phyloP scores from a whole-genome alignment of 169 alveolate genomes.

The Plasmodium coatneyi region DNA sequence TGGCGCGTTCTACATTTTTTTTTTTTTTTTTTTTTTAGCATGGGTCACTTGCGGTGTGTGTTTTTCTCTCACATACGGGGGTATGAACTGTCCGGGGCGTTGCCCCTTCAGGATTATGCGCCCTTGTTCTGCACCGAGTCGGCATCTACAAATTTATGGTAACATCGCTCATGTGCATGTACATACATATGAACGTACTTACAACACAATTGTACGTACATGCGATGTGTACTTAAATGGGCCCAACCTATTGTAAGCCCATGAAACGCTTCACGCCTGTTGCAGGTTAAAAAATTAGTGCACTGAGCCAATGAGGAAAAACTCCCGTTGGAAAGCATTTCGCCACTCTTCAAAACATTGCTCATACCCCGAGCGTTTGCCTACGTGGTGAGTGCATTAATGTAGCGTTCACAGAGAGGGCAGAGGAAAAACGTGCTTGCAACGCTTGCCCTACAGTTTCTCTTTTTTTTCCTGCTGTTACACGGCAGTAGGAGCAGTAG shows the following conservation, averaged over 20 bases:
- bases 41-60: neutral
- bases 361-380: neutral
- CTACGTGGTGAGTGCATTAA: neutral
- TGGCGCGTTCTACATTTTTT: neutral
- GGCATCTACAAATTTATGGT: neutral
- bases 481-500: neutral
- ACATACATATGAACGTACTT: neutral
- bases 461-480: neutral
- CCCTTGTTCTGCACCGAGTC: neutral
- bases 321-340: neutral
- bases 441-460: neutral
- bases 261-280: neutral
- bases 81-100: neutral
- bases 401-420: neutral
- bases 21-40: neutral
- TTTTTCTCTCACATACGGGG: neutral
- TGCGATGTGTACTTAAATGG: neutral
- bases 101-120: neutral
- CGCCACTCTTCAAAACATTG: neutral
- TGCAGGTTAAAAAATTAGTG: neutral
- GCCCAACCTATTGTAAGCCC: neutral
- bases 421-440: neutral
- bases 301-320: neutral
- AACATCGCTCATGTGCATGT: neutral
- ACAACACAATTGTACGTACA: neutral